Base-by-base conservation (phyloP, 352 stramenopile species). In the Phytophthora macrochlamydospora region DNA sequence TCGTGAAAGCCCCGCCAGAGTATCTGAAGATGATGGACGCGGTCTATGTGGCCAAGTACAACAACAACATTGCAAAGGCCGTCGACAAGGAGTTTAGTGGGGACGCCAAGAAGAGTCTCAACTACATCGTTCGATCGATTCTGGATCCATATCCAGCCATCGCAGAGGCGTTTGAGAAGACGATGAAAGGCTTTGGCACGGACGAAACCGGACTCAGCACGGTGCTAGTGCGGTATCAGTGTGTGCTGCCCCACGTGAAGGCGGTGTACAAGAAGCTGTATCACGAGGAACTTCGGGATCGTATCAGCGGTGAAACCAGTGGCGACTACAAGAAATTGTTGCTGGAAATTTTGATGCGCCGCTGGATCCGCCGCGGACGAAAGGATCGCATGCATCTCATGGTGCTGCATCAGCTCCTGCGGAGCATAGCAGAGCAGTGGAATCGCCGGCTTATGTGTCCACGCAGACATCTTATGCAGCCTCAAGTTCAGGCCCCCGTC, bases 41-140 rank as follows among this genome's bases (percentile, higher is more conserved):
- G 0, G 86, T 84, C 43, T 94, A 94, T 59, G 72, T 86, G 37
- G 69, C 72, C 67, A 91, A 93, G 78, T 89, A 93, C 73, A 88
- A 79, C 67, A 89, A 93, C 67, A 88, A 88, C 56, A 88, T 94
- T 51, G 74, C 71, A 29, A 89, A 90, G 55, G 86, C 86, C 3
- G 70, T 94, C 7, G 79, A 94, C 37, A 93, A 89, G 62, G 86
- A 94, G 67, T 94, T 94, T 50, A 91, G 84, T 35, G 86, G 86
- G 4, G 80, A 92, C 51, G 86, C 86, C 38, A 90, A 91, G 73
- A 82, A 79, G 37, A 81, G 69, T 64, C 81, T 94, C 33, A 79
- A 79, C 50, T 90, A 88, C 51, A 61, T 91, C 5, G 67, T 87
- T 30, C 67, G 75, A 38, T 79, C 69, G 30, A 74, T 78, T 1